These are phyloP conservation scores for Xerocomellus dryophilus DNA, from an alignment of 768 basidiomycete species.

Conservation along the genomic window DNA sequence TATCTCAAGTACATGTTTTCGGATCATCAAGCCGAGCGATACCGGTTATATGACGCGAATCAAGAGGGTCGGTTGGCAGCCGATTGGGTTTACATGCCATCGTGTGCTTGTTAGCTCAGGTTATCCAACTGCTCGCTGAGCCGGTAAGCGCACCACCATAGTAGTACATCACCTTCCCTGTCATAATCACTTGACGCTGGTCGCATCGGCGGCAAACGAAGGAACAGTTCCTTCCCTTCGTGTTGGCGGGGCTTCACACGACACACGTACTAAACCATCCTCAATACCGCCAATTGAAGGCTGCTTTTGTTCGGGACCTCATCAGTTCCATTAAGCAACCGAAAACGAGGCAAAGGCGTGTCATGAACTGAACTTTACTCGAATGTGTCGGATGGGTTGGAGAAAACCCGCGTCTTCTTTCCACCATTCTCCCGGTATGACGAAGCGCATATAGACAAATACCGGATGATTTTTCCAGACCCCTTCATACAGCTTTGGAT, in stretches of 20 bases:
- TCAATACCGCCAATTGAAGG: not conserved
- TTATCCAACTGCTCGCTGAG: not conserved
- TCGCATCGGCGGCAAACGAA: too few relatives aligned
- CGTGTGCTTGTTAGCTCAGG: not conserved
- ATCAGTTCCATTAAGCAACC: conserved; percentile 17
- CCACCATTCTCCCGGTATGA: not conserved
- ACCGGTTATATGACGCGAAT: conserved; percentile 1
- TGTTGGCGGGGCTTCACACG: not conserved
- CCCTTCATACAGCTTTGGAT: not conserved
- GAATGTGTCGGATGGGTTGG: not conserved
- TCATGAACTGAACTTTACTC: conserved; percentile 19
- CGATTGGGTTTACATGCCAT: too few relatives aligned
- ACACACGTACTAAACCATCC: not conserved
- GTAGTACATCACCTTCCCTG: not conserved
- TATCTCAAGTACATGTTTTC: not conserved
- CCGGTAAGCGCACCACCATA: too few relatives aligned
- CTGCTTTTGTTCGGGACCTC: conserved; percentile 5
- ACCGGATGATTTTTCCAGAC: not conserved
- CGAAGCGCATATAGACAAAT: not conserved
- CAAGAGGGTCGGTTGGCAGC: not conserved
- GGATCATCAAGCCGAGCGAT: not conserved
- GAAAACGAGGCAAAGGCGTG: conserved; percentile 26
- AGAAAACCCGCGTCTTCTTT: conserved; percentile 4
- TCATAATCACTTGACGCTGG: not conserved
- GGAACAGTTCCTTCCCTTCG: not conserved